Conservation (phyloP, 768 basidiomycete genomes). For the Xerocomus brunneocitrinus region DNA sequence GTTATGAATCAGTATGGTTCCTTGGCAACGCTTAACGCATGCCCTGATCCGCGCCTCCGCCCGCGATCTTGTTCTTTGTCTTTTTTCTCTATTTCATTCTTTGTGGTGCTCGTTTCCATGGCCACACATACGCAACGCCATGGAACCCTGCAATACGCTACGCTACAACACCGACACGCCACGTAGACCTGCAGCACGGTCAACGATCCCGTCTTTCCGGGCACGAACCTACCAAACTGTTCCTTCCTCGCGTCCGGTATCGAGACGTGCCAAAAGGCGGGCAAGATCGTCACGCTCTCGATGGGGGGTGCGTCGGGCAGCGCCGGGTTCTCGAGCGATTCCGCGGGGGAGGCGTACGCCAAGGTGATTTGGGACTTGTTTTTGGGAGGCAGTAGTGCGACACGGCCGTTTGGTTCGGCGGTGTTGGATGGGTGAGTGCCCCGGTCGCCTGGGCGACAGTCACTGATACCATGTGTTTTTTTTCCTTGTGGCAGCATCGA, state of each 20-base stretch:
- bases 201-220: constrained; percentile 54
- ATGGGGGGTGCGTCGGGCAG: constrained; percentile 61
- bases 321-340: constrained; percentile 54
- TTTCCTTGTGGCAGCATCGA: constrained; percentile 29
- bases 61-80: neutral
- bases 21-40: neutral
- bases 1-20: neutral
- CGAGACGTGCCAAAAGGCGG: constrained; percentile 57
- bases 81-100: neutral
- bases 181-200: constrained; percentile 57
- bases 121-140: neutral
- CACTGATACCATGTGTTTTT: neutral
- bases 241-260: constrained; percentile 57
- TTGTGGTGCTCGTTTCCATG: neutral
- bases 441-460: neutral
- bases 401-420: constrained; percentile 67
- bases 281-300: constrained; percentile 56
- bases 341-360: constrained; percentile 55
- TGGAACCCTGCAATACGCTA: neutral
- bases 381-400: constrained; percentile 56
- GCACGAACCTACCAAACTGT: constrained; percentile 61
- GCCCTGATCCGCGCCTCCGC: neutral
- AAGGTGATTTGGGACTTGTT: constrained; percentile 66
- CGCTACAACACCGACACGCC: neutral
- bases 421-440: constrained; percentile 61